Conservation (phyloP, 805 yeast genomes). For the Torulaspora quercuum region DNA sequence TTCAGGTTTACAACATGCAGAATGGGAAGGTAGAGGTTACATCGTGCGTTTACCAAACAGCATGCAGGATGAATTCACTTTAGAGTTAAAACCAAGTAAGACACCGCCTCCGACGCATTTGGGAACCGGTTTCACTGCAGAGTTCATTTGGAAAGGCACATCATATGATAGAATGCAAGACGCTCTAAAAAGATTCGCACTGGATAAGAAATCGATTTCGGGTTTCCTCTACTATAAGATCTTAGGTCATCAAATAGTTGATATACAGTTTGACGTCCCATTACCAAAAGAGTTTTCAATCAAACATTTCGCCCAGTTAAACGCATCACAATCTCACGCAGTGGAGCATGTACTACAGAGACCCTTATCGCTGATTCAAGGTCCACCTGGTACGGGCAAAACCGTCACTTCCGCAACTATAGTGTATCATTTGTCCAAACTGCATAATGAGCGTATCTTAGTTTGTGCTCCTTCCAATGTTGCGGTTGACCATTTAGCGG, state of each 20-base stretch:
- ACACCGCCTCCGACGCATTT: constrained; percentile 50
- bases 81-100: constrained; percentile 55
- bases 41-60: constrained; percentile 69
- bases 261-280: constrained; percentile 56
- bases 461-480: constrained; percentile 96
- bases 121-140: constrained; percentile 70
- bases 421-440: constrained; percentile 65
- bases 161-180: constrained; percentile 80
- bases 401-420: constrained; percentile 91
- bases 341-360: constrained; percentile 62
- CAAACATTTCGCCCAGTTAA: constrained; percentile 65
- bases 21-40: constrained; percentile 73
- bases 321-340: constrained; percentile 76
- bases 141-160: constrained; percentile 85
- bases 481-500: constrained; percentile 88
- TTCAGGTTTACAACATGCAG: constrained; percentile 51
- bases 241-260: constrained; percentile 73
- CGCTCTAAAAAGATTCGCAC: constrained; percentile 70
- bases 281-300: constrained; percentile 61
- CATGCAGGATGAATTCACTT: constrained; percentile 61
- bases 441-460: constrained; percentile 61
- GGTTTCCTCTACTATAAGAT: constrained; percentile 72
- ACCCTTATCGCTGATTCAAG: constrained; percentile 82
- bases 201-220: constrained; percentile 62
- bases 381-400: constrained; percentile 97